A percentile compares a stretch with the other conserved stretches of the same genome.
Evolutionary conservation across 768 basidiomycete species (phyloP).

Genomic region (Suillus subaureus): DNA sequence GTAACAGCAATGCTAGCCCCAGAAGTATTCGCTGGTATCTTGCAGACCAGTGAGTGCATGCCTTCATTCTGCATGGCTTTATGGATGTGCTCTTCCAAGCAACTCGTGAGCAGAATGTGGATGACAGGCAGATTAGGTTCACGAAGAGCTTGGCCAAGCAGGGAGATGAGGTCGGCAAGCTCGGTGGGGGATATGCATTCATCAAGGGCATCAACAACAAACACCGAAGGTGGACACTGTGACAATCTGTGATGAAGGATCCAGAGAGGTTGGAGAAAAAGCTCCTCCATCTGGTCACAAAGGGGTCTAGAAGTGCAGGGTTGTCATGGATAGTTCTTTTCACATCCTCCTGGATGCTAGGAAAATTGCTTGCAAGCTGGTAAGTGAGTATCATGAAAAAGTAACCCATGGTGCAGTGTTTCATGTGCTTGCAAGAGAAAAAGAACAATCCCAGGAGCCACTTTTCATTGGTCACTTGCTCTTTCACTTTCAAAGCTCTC

Average conservation of each 20-base stretch:
- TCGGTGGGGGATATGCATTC: neutral
- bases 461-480: neutral
- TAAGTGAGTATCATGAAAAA: neutral
- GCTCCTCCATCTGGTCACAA: neutral
- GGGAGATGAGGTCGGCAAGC: neutral
- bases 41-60: neutral
- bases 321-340: neutral
- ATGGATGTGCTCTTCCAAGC: neutral
- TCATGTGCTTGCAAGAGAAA: neutral
- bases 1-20: neutral
- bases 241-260: neutral
- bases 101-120: slow-evolving; percentile 1
- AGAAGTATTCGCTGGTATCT: neutral
- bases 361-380: neutral
- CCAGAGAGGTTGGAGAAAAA: neutral
- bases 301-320: neutral
- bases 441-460: neutral
- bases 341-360: neutral
- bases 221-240: neutral
- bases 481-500: neutral
- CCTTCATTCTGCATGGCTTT: neutral
- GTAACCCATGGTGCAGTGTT: neutral
- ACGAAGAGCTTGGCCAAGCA: neutral
- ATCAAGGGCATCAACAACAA: neutral
- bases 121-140: neutral